These are phyloP conservation scores for Onygenales sp. DNA, from an alignment of 2,329 filamentous ascomycete species.

Conservation along the genomic window DNA sequence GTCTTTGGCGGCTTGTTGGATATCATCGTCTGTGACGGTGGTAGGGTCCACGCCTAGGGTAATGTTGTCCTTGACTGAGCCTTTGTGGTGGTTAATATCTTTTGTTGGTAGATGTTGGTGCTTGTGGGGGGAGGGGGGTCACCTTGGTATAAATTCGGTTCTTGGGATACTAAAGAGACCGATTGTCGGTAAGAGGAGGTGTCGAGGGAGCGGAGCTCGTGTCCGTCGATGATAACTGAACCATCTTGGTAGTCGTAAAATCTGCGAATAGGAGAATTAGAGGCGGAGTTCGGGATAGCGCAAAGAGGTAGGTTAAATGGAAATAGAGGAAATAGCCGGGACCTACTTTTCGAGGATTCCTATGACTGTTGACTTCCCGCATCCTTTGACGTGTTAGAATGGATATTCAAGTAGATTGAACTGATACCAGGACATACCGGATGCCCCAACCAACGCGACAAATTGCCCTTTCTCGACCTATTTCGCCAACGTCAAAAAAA, in stretches of 20 bases:
- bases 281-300: neutral
- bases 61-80: slow-evolving; percentile 38
- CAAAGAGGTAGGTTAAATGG: neutral
- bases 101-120: neutral
- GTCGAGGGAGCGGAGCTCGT: slow-evolving; percentile 22
- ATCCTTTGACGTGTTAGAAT: slow-evolving; percentile 17
- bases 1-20: slow-evolving; percentile 39
- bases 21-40: slow-evolving; percentile 27
- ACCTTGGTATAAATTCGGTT: slow-evolving; percentile 37
- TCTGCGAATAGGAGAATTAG: neutral
- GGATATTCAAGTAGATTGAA: neutral
- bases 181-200: slow-evolving; percentile 20
- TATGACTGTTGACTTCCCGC: slow-evolving; percentile 39
- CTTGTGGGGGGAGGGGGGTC: slow-evolving; percentile 6
- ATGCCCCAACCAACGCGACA: slow-evolving; percentile 39
- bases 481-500: neutral
- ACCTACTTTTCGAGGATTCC: slow-evolving; percentile 33
- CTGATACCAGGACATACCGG: slow-evolving; percentile 15
- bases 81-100: slow-evolving; percentile 7
- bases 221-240: slow-evolving; percentile 25
- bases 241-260: slow-evolving; percentile 21
- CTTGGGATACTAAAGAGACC: slow-evolving; percentile 32
- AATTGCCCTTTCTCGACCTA: slow-evolving; percentile 32
- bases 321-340: neutral
- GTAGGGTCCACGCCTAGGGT: slow-evolving; percentile 33